Evolutionary conservation across 2,329 filamentous ascomycete species (phyloP).

Genomic region (Bipolaris victoriae): DNA sequence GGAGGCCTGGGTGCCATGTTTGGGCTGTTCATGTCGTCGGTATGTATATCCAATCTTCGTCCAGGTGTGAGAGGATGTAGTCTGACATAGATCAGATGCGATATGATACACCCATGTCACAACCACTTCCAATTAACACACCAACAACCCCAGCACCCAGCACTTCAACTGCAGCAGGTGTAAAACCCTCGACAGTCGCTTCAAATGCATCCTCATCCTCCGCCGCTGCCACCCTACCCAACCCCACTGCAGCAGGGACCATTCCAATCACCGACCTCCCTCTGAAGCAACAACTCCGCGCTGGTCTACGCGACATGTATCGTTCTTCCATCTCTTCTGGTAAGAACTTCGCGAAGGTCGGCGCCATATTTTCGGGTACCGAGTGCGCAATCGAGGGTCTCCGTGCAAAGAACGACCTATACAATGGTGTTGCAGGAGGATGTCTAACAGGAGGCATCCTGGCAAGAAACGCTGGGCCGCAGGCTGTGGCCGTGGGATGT

Average conservation of each 20-base stretch:
- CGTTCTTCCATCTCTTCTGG: slow-evolving; percentile 79
- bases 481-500: slow-evolving; percentile 86
- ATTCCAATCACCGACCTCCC: slow-evolving; percentile 69
- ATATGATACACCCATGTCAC: slow-evolving; percentile 88
- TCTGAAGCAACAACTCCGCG: slow-evolving; percentile 78
- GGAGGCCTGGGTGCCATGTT: slow-evolving; percentile 94
- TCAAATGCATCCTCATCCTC: slow-evolving; percentile 53
- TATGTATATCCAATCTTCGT: slow-evolving; percentile 56
- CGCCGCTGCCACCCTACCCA: slow-evolving; percentile 67
- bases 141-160: slow-evolving; percentile 53
- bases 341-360: slow-evolving; percentile 93
- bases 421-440: slow-evolving; percentile 84
- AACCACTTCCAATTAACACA: slow-evolving; percentile 42
- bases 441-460: slow-evolving; percentile 91
- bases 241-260: slow-evolving; percentile 46
- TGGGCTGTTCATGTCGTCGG: slow-evolving; percentile 96
- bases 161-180: slow-evolving; percentile 12
- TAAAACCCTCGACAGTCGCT: slow-evolving; percentile 12
- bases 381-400: slow-evolving; percentile 95
- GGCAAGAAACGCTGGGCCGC: slow-evolving; percentile 84
- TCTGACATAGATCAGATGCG: slow-evolving; percentile 71
- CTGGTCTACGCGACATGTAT: slow-evolving; percentile 96
- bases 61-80: background rate
- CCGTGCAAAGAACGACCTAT: slow-evolving; percentile 90
- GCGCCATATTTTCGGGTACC: slow-evolving; percentile 87